These are phyloP conservation scores for Ogataea haglerorum DNA, from an alignment of 805 yeast species.

Conservation along the genomic window DNA sequence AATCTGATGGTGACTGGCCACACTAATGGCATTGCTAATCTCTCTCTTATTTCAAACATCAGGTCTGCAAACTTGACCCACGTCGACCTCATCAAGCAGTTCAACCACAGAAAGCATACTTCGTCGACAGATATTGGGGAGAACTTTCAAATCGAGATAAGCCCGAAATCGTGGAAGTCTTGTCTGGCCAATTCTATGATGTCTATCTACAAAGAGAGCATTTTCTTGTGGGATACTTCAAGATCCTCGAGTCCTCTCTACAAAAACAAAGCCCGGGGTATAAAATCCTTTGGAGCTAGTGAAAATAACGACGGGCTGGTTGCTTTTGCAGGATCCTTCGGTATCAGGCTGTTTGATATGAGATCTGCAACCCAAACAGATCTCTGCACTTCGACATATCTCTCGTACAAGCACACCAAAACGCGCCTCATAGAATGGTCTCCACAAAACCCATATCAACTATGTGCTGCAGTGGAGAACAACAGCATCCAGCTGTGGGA, in stretches of 20 bases:
- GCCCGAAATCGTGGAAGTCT: slow-evolving; percentile 40
- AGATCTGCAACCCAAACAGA: slow-evolving; percentile 40
- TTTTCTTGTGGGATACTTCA: slow-evolving; percentile 75
- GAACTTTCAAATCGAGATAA: slow-evolving; percentile 35
- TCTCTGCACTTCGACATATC: slow-evolving; percentile 36
- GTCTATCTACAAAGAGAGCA: slow-evolving; percentile 61
- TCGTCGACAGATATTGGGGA: slow-evolving; percentile 22
- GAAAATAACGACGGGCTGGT: slow-evolving; percentile 46
- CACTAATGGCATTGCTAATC: slow-evolving; percentile 67
- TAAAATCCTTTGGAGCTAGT: slow-evolving; percentile 49
- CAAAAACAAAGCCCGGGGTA: slow-evolving; percentile 49
- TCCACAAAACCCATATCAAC: slow-evolving; percentile 50
- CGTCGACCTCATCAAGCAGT: slow-evolving; percentile 76
- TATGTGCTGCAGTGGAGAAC: slow-evolving; percentile 63
- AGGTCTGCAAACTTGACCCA: slow-evolving; percentile 35
- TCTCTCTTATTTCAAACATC: slow-evolving; percentile 60
- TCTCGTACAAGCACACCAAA: slow-evolving; percentile 35
- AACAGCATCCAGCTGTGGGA: slow-evolving; percentile 67
- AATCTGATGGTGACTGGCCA: slow-evolving; percentile 67
- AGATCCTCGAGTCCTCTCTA: slow-evolving; percentile 57
- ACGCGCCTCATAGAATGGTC: slow-evolving; percentile 61
- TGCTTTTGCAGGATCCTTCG: slow-evolving; percentile 68
- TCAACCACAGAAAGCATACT: slow-evolving; percentile 72
- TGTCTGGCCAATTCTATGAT: slow-evolving; percentile 47
- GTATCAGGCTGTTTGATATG: slow-evolving; percentile 71